These are phyloP conservation scores for Aspergillus egyptiacus DNA, from an alignment of 495 filamentous ascomycete species.

Conservation along the genomic window DNA sequence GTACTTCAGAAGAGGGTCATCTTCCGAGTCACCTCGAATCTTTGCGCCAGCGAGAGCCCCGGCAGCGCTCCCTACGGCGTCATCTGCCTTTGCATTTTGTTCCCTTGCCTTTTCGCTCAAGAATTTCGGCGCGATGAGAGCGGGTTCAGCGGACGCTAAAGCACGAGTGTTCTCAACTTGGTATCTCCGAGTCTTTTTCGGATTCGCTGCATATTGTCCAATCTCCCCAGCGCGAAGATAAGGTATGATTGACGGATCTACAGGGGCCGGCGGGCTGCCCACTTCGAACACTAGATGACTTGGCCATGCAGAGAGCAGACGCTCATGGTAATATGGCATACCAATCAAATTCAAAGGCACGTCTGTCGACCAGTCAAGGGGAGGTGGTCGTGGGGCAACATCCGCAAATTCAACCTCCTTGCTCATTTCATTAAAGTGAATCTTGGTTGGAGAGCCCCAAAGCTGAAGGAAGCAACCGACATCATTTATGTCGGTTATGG, in stretches of 20 bases:
- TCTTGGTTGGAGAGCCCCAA: conserved; percentile 86
- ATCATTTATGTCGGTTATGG: conserved; percentile 77
- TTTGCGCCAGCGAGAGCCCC: conserved; percentile 56
- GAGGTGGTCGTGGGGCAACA: conserved; percentile 41
- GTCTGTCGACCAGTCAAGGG: conserved; percentile 64
- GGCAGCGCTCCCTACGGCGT: conserved; percentile 55
- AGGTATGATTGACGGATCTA: conserved; percentile 67
- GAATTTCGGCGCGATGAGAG: conserved; percentile 72
- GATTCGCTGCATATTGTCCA: conserved; percentile 70
- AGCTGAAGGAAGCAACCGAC: conserved; percentile 72
- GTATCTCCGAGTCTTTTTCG: conserved; percentile 65
- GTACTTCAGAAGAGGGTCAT: conserved; percentile 79
- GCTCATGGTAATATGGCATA: conserved; percentile 89
- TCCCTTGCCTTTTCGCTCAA: conserved; percentile 85
- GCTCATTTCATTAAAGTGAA: conserved; percentile 82
- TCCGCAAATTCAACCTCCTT: conserved; percentile 74
- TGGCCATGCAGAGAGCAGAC: conserved; percentile 84
- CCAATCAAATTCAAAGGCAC: conserved; percentile 80
- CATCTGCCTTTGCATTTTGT: conserved; percentile 47
- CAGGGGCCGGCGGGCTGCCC: conserved; percentile 69
- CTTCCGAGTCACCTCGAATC: conserved; percentile 53
- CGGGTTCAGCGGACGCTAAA: conserved; percentile 42
- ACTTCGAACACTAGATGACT: conserved; percentile 74
- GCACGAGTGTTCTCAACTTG: conserved; percentile 76
- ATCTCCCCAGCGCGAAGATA: conserved; percentile 62